Evolutionary conservation across 1,284 basidiomycete species (phyloP), one percentile per base, ranked within the genome.

Genomic region (Hemileccinum hortonii): DNA sequence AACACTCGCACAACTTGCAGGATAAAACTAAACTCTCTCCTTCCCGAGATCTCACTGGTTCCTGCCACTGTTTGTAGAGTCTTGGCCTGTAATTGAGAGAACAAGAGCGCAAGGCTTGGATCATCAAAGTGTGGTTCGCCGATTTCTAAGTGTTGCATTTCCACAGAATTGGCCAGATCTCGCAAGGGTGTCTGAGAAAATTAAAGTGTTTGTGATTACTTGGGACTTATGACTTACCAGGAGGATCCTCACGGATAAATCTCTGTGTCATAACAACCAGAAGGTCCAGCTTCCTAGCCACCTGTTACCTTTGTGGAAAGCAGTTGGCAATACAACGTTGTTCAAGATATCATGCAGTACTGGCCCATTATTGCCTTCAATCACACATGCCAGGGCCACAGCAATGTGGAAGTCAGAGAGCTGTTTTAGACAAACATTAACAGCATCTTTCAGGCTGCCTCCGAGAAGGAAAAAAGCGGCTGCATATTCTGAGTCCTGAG

Each of bases 281-380:
- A 98, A 94, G 4, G 91, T 92, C 96, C 95, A 99, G 56, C 88
- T 92, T n/a, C 84, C 91, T n/a, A 98, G 75, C 89, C 92, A 98
- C 33, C 96, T 80, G 69, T 98, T 94, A 0, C 94, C 94, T 18
- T 86, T 80, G 48, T 78, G 76, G 66, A 98, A 92, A 0, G 94
- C 94, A 19, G 82, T 77, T 0, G 95, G 94, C 2, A 99, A 71
- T 3, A 98, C 86, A 0, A 81, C 85, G 44, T 80, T 80, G 18
- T 78, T 81, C 33, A 98, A 71, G 21, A 98, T 82, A 44, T 79
- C 79, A 19, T 74, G 73, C 24, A 98, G 69, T 0, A 98, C 73
- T 1, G 90, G 90, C 0, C 94, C 93, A 29, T 90, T 82, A 49
- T 91, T 87, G 37, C 86, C 84, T 58, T 97, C 94, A 3, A 90